A percentile compares a stretch with the other conserved stretches of the same genome.
Evolutionary conservation across 2,329 filamentous ascomycete species (phyloP).

Genomic region (Trichoderma semiorbis): DNA sequence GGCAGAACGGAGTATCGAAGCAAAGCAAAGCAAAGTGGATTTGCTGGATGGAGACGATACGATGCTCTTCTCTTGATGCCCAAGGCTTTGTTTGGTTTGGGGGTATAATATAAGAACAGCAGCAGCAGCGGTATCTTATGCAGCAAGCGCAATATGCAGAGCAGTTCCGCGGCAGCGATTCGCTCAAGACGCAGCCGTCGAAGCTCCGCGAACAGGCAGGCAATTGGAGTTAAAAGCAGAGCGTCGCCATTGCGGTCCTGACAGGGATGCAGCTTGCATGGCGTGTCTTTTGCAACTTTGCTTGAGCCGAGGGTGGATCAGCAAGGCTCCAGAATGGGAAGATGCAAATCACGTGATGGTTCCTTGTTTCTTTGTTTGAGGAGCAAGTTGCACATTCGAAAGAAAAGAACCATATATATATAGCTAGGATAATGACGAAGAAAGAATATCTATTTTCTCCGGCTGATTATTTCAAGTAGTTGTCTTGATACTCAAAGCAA

Average conservation of each 20-base stretch:
- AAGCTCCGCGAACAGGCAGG: background rate
- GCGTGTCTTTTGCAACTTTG: conserved; percentile 2
- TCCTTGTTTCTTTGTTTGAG: background rate
- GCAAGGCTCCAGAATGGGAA: background rate
- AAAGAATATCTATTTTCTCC: background rate
- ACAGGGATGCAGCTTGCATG: conserved; percentile 15
- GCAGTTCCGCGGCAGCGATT: background rate
- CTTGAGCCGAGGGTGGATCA: background rate
- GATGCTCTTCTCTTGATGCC: background rate
- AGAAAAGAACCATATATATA: background rate
- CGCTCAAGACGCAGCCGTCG: background rate
- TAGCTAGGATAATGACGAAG: too few species aligned
- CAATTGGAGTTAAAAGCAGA: background rate
- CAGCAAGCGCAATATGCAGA: background rate
- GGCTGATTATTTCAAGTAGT: background rate
- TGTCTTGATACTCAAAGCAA: background rate
- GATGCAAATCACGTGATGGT: background rate
- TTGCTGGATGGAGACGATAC: background rate
- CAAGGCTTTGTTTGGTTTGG: background rate
- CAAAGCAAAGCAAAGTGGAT: background rate
- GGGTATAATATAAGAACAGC: background rate
- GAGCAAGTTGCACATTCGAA: background rate
- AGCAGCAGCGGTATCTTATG: background rate
- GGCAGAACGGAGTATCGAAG: background rate
- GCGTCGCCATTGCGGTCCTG: background rate